Conservation (phyloP, 495 filamentous ascomycete species). For the Pseudomonodictys pantanalensis region DNA sequence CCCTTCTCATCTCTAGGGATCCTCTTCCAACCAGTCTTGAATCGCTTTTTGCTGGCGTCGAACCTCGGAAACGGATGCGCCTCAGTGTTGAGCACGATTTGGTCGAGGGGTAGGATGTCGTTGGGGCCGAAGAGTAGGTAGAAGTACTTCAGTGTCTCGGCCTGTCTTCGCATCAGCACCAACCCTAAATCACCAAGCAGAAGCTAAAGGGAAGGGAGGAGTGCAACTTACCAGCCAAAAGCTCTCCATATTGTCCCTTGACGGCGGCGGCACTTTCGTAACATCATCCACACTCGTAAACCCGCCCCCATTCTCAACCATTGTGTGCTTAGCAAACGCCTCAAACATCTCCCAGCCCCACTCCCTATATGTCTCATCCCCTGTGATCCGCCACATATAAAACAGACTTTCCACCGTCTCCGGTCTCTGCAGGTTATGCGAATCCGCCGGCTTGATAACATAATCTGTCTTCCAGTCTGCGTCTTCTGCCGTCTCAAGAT, state of each 20-base stretch:
- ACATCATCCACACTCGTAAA: conserved; percentile 83
- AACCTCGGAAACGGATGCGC: conserved; percentile 90
- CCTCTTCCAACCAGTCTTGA: conserved; percentile 85
- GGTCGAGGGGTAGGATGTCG: conserved; percentile 77
- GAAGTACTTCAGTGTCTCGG: conserved; percentile 97
- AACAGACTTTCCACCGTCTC: conserved; percentile 94
- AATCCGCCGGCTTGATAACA: conserved; percentile 68
- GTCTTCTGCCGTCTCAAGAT: conserved; percentile 50
- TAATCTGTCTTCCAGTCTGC: conserved; percentile 72
- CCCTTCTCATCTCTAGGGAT: conserved; percentile 51
- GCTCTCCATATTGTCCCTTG: conserved; percentile 45
- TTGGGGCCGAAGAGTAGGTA: conserved; percentile 88
- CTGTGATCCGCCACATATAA: conserved; percentile 98
- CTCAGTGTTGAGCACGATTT: conserved; percentile 93
- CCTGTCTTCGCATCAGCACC: conserved; percentile 46
- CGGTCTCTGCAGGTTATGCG: conserved; percentile 92
- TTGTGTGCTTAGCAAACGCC: conserved; percentile 78
- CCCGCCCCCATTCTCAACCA: conserved; percentile 63
- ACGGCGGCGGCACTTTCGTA: conserved; percentile 38
- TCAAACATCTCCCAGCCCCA: conserved; percentile 99
- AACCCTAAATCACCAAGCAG: neutral
- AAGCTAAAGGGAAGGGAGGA: neutral
- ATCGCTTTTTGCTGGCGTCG: conserved; percentile 63
- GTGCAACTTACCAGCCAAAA: conserved; percentile 63
- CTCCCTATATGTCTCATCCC: conserved; percentile 82